These are phyloP conservation scores for Eryngium alpinum DNA, from an alignment of 140 eudicot species.

Conservation along the genomic window DNA sequence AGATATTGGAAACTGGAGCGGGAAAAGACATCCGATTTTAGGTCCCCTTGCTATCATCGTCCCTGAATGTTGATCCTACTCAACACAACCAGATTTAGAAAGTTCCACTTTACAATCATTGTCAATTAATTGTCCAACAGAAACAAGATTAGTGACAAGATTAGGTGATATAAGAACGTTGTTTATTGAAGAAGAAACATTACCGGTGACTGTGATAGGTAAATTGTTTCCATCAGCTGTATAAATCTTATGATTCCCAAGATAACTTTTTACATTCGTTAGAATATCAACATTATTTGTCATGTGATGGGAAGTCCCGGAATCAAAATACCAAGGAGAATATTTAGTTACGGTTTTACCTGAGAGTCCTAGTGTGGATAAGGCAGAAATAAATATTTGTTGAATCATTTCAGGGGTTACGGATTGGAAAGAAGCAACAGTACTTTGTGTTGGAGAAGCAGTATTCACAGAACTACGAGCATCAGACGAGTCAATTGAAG, in stretches of 20 bases:
- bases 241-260: background rate
- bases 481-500: background rate
- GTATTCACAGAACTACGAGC: background rate
- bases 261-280: background rate
- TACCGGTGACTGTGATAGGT: background rate
- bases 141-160: background rate
- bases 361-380: background rate
- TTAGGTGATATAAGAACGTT: background rate
- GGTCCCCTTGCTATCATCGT: background rate
- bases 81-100: conserved; percentile 6
- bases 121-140: background rate
- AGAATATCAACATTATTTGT: background rate
- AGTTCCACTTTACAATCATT: background rate
- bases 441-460: background rate
- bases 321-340: background rate
- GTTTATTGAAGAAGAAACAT: background rate
- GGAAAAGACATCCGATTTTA: background rate
- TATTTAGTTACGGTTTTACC: background rate
- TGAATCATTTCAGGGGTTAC: background rate
- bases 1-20: background rate
- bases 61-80: background rate
- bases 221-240: background rate
- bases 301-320: conserved; percentile 3
- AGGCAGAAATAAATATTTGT: background rate
- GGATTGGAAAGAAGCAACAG: background rate